Evolutionary conservation across 805 yeast genomes (phyloP).

Genomic region (Cyberlindnera samutprakarnensis): DNA sequence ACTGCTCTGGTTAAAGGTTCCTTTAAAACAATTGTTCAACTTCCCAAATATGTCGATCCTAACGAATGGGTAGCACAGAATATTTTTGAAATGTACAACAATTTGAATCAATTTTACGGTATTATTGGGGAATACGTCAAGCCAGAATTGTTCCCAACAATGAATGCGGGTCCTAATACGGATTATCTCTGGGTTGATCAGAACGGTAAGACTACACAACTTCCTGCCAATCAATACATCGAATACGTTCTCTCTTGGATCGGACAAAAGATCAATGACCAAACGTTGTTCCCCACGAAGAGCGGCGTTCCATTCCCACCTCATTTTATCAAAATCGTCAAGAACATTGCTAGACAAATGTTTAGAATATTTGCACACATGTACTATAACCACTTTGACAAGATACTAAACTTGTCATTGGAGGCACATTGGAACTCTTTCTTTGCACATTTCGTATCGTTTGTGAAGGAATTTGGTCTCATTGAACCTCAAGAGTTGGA

Average conservation of each 20-base stretch:
- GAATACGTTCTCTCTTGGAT: conserved; percentile 92
- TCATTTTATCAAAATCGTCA: conserved; percentile 71
- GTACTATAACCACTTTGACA: conserved; percentile 91
- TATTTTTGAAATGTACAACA: conserved; percentile 81
- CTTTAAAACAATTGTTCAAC: conserved; percentile 88
- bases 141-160: conserved; percentile 81
- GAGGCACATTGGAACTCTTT: conserved; percentile 99
- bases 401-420: conserved; percentile 78
- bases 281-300: conserved; percentile 84
- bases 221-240: conserved; percentile 90
- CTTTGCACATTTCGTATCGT: conserved; percentile 88
- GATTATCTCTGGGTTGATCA: conserved; percentile 89
- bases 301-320: conserved; percentile 86
- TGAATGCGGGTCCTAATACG: conserved; percentile 92
- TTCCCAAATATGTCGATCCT: conserved; percentile 89
- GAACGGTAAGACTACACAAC: conserved; percentile 69
- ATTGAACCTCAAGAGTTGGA: conserved; percentile 73
- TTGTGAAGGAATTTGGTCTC: conserved; percentile 75
- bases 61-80: conserved; percentile 96
- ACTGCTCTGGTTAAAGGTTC: conserved; percentile 96
- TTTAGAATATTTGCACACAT: conserved; percentile 93
- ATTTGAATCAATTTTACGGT: conserved; percentile 81
- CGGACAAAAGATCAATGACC: conserved; percentile 80
- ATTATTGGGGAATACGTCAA: conserved; percentile 88
- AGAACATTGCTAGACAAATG: conserved; percentile 85